A percentile compares a stretch with the other conserved stretches of the same genome.
phyloP scores from a whole-genome alignment of 495 filamentous ascomycete species.

The Penicillium daleae region DNA sequence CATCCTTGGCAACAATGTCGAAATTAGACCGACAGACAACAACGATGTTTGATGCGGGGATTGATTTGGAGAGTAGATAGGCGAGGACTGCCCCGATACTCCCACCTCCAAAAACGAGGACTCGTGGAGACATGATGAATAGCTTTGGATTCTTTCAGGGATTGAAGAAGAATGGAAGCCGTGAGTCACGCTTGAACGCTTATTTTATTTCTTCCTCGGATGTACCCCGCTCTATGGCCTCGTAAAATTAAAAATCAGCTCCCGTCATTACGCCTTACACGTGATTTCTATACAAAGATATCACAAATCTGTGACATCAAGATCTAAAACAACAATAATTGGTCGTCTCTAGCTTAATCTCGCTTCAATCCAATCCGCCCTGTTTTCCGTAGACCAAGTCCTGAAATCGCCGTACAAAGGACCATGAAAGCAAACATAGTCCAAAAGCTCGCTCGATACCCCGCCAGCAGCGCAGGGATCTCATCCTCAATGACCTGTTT shows the following conservation, averaged over 20 bases:
- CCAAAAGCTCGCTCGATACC: conserved; percentile 18
- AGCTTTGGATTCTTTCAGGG: neutral
- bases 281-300: neutral
- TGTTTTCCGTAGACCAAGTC: conserved; percentile 3
- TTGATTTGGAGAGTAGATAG: conserved; percentile 1
- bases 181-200: neutral
- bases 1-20: neutral
- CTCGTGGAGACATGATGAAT: neutral
- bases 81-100: conserved; percentile 3
- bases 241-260: neutral
- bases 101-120: conserved; percentile 2
- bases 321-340: neutral
- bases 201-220: neutral
- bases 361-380: conserved; percentile 9
- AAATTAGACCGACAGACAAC: conserved; percentile 3
- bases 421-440: conserved; percentile 17
- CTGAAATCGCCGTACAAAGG: conserved; percentile 8
- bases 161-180: neutral
- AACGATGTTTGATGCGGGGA: neutral
- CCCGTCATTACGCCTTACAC: neutral
- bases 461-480: neutral
- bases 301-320: neutral
- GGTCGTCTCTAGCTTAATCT: neutral
- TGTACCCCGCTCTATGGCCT: neutral
- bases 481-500: neutral